A percentile compares a stretch with the other conserved stretches of the same genome.
Conservation (phyloP, 1,284 basidiomycete genomes). For the Somion occarium region DNA sequence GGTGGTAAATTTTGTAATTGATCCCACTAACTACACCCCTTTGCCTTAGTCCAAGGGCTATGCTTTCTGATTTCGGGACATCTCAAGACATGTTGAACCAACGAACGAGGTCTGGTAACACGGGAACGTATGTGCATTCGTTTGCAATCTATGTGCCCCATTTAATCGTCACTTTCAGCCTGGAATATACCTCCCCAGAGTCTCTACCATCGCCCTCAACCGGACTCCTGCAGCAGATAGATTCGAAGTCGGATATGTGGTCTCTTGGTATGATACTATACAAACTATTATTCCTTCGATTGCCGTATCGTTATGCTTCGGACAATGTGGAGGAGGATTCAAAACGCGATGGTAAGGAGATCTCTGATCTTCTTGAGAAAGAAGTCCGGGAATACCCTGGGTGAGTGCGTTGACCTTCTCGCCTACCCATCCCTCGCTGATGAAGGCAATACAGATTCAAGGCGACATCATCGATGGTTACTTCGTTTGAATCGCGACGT, state of each 20-base stretch:
- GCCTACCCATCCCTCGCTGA: too few species aligned
- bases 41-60: conserved; percentile 63
- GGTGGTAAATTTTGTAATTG: neutral
- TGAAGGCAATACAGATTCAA: conserved; percentile 56
- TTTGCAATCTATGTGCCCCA: conserved; percentile 10
- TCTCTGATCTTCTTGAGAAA: conserved; percentile 60
- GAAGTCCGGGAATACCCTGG: conserved; percentile 78
- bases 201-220: conserved; percentile 68
- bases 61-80: conserved; percentile 94
- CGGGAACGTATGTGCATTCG: conserved; percentile 74
- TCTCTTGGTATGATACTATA: conserved; percentile 47
- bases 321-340: conserved; percentile 39
- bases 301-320: conserved; percentile 72
- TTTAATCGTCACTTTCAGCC: conserved; percentile 32
- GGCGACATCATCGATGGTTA: conserved; percentile 36
- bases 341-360: conserved; percentile 43
- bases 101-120: conserved; percentile 78
- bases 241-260: conserved; percentile 93
- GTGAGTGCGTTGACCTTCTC: too few species aligned
- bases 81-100: conserved; percentile 83
- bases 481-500: conserved; percentile 60
- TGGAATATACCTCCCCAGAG: conserved; percentile 85
- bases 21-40: conserved; percentile 2
- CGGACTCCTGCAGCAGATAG: conserved; percentile 66
- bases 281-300: conserved; percentile 82